A percentile compares a stretch with the other conserved stretches of the same genome.
phyloP scores from a whole-genome alignment of 495 filamentous ascomycete genomes.

The Penicillium odoratum region DNA sequence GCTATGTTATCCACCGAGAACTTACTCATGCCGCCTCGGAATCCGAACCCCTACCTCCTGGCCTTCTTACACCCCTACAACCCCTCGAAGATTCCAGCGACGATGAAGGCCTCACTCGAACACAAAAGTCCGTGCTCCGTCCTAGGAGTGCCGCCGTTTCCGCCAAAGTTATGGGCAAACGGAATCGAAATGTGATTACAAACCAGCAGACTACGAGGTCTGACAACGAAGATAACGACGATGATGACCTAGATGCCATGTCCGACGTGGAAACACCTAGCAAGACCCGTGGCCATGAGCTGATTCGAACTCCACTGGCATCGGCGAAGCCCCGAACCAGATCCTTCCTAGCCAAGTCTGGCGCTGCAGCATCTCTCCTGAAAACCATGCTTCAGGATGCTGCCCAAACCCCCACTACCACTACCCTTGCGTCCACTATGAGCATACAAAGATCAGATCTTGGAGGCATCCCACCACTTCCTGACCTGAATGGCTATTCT shows the following conservation, averaged over 20 bases:
- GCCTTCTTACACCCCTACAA: constrained; percentile 39
- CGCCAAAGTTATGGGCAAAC: constrained; percentile 44
- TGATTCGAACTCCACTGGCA: constrained; percentile 46
- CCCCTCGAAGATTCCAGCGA: constrained; percentile 38
- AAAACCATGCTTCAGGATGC: constrained; percentile 37
- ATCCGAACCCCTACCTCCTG: constrained; percentile 22
- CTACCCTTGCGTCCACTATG: constrained; percentile 4
- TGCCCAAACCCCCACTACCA: constrained; percentile 8
- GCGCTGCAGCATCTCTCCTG: constrained; percentile 31
- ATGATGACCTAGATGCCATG: constrained; percentile 38
- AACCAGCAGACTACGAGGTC: constrained; percentile 32
- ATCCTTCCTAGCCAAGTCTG: constrained; percentile 36
- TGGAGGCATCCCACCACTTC: constrained; percentile 8
- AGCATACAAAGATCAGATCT: constrained; percentile 33
- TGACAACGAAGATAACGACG: constrained; percentile 38
- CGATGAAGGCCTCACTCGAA: constrained; percentile 39
- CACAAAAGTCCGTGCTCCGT: constrained; percentile 53
- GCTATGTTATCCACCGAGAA: constrained; percentile 48
- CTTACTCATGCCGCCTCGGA: constrained; percentile 34
- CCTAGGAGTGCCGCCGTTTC: constrained; percentile 45
- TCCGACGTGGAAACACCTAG: constrained; percentile 48
- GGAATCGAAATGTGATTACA: constrained; percentile 42
- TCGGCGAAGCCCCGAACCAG: constrained; percentile 36
- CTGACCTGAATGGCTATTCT: constrained; percentile 31
- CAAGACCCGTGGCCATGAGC: constrained; percentile 42